Evolutionary conservation across 129 eudicot species (phyloP).

Genomic region (Tagetes erecta): DNA sequence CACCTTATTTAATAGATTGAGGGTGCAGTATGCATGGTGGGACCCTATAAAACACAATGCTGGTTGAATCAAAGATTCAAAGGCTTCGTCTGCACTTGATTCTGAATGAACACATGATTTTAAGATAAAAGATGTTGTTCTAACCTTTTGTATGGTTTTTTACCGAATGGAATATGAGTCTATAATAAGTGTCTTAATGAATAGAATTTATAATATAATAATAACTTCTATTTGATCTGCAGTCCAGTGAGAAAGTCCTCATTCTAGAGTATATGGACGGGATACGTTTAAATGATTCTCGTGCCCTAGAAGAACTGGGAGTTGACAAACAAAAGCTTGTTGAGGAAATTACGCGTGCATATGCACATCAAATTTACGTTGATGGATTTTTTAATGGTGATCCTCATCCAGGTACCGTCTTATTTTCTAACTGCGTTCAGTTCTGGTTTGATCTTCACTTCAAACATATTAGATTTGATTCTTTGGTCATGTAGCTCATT

Average conservation of each 20-base stretch:
- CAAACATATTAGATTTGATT: background rate
- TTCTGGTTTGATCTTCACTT: constrained; percentile 12
- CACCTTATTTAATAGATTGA: constrained; percentile 18
- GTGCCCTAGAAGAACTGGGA: constrained; percentile 67
- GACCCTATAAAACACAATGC: background rate
- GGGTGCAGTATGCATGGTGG: constrained; percentile 16
- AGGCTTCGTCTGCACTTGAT: constrained; percentile 2
- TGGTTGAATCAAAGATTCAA: background rate
- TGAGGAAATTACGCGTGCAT: constrained; percentile 97
- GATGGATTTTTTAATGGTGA: constrained; percentile 99
- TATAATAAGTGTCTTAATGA: background rate
- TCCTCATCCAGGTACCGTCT: constrained; percentile 91
- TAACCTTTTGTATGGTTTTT: background rate
- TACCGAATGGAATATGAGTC: constrained; percentile 1
- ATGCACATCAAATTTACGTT: constrained; percentile 98
- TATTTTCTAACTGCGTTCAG: constrained; percentile 1
- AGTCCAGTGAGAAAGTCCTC: constrained; percentile 92
- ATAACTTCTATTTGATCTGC: constrained; percentile 30
- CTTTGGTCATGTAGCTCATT: constrained; percentile 20
- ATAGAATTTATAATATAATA: background rate
- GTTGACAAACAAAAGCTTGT: constrained; percentile 93
- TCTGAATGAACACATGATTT: constrained; percentile 7
- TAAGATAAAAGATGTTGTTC: background rate
- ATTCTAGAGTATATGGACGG: constrained; percentile 96
- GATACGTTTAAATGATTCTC: constrained; percentile 79